Evolutionary conservation across 176 grass and related monocot species (phyloP).

Genomic region (Tillandsia fasciculata): DNA sequence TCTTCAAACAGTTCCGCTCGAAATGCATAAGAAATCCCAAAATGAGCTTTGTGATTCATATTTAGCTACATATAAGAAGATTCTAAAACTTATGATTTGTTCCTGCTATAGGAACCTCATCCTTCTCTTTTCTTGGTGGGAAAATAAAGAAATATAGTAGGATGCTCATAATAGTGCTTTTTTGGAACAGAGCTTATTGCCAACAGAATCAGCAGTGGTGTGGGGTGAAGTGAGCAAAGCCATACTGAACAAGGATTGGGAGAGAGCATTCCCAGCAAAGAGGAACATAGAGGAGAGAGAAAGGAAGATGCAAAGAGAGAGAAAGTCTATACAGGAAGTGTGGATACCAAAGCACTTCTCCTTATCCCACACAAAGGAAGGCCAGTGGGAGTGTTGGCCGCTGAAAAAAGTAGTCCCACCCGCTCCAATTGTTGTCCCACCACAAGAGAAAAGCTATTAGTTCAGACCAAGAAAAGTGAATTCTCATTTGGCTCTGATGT

Average conservation of each 20-base stretch:
- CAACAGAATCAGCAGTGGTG: conserved; percentile 43
- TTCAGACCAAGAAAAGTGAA: not conserved
- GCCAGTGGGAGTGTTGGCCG: conserved; percentile 70
- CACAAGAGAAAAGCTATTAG: not conserved
- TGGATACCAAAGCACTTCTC: conserved; percentile 85
- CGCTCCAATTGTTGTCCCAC: conserved; percentile 44
- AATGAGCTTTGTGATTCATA: too few relatives aligned
- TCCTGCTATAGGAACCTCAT: not conserved
- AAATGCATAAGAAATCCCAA: too few relatives aligned
- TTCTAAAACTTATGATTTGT: too few relatives aligned
- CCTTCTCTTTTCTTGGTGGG: too few relatives aligned
- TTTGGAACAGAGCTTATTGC: conserved; percentile 32
- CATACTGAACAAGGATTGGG: conserved; percentile 73
- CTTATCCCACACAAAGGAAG: conserved; percentile 44
- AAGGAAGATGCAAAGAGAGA: conserved; percentile 58
- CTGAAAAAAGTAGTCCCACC: conserved; percentile 31
- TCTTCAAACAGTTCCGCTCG: too few relatives aligned
- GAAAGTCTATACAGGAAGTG: conserved; percentile 38
- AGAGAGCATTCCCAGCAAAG: conserved; percentile 54
- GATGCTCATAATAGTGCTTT: too few relatives aligned
- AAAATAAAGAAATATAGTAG: not conserved
- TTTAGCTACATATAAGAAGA: too few relatives aligned
- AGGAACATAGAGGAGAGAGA: conserved; percentile 49
- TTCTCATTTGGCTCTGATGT: too few relatives aligned
- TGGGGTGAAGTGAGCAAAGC: conserved; percentile 67